phyloP scores from a whole-genome alignment of 2,329 filamentous ascomycete species.

The Pseudogymnoascus pannorum region DNA sequence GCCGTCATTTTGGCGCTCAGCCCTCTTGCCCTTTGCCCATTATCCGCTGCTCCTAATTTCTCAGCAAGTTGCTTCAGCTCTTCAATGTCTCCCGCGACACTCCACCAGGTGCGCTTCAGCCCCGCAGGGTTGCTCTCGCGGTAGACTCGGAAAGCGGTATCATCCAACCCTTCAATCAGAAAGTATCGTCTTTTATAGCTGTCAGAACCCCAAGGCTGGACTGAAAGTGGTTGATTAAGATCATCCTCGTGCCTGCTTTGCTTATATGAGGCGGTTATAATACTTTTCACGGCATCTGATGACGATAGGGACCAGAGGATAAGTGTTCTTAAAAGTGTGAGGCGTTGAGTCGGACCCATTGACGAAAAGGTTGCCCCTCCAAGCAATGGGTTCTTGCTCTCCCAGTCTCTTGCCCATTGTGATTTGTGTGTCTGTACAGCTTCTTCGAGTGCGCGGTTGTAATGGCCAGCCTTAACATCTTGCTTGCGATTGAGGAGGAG shows the following conservation, averaged over 20 bases:
- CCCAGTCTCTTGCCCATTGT: conserved; percentile 86
- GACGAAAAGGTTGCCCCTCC: conserved; percentile 73
- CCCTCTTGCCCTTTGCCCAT: conserved; percentile 70
- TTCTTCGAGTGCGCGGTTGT: conserved; percentile 88
- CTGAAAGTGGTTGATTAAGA: conserved; percentile 76
- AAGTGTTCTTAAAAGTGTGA: conserved; percentile 74
- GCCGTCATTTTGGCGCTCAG: conserved; percentile 69
- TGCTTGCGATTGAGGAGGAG: conserved; percentile 95
- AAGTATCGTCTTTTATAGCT: conserved; percentile 90
- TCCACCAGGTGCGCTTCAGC: conserved; percentile 79
- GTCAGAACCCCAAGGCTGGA: conserved; percentile 85
- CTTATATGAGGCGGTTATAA: conserved; percentile 85
- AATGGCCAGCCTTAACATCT: conserved; percentile 91
- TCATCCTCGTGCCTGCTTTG: conserved; percentile 72
- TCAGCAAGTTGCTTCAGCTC: conserved; percentile 70
- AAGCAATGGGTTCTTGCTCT: conserved; percentile 72
- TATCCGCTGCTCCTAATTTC: conserved; percentile 69
- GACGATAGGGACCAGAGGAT: conserved; percentile 84
- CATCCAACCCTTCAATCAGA: conserved; percentile 86
- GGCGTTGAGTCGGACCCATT: conserved; percentile 72
- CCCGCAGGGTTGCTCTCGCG: conserved; percentile 81
- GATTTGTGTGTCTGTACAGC: conserved; percentile 75
- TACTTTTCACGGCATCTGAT: conserved; percentile 71
- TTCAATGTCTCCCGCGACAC: conserved; percentile 82
- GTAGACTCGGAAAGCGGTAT: conserved; percentile 90